phyloP scores from a whole-genome alignment of 441 rosid species.

The Arabidopsis lyrata region DNA sequence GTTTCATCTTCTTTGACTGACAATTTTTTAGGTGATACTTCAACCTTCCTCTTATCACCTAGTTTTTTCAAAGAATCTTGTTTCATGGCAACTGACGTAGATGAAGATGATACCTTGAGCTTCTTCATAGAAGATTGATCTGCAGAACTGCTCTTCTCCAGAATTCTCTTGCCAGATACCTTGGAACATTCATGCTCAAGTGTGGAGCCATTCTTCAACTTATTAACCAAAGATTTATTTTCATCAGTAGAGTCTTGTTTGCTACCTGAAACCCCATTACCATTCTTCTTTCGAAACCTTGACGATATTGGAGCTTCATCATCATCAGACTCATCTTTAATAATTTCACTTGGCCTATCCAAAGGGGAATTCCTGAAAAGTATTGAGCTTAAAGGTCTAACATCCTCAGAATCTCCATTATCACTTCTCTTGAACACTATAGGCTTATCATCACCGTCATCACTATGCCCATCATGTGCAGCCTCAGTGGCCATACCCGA shows the following conservation, averaged over 20 bases:
- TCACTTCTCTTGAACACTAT: constrained; percentile 65
- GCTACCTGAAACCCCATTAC: constrained; percentile 52
- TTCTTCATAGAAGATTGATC: constrained; percentile 62
- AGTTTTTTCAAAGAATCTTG: constrained; percentile 54
- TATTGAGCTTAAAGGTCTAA: constrained; percentile 67
- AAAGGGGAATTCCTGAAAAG: constrained; percentile 51
- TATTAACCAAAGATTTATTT: constrained; percentile 59
- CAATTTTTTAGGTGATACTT: too few species aligned
- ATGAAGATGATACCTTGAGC: constrained; percentile 58
- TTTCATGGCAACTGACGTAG: constrained; percentile 51
- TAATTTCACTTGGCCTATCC: constrained; percentile 12
- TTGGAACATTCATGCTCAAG: constrained; percentile 49
- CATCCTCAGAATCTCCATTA: constrained; percentile 65
- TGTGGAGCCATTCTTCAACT: constrained; percentile 67
- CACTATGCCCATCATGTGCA: constrained; percentile 37
- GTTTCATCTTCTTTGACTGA: too few species aligned
- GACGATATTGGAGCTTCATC: constrained; percentile 69
- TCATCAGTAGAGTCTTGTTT: constrained; percentile 48
- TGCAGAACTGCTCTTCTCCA: constrained; percentile 56
- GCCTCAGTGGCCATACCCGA: constrained; percentile 66
- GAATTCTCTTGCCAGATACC: constrained; percentile 66
- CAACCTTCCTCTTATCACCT: constrained; percentile 28
- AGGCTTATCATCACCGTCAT: constrained; percentile 62
- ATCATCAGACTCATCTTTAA: constrained; percentile 67
- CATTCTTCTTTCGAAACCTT: constrained; percentile 52